These are phyloP conservation scores for Metschnikowia orientalis DNA, from an alignment of 805 yeast species.

Conservation along the genomic window DNA sequence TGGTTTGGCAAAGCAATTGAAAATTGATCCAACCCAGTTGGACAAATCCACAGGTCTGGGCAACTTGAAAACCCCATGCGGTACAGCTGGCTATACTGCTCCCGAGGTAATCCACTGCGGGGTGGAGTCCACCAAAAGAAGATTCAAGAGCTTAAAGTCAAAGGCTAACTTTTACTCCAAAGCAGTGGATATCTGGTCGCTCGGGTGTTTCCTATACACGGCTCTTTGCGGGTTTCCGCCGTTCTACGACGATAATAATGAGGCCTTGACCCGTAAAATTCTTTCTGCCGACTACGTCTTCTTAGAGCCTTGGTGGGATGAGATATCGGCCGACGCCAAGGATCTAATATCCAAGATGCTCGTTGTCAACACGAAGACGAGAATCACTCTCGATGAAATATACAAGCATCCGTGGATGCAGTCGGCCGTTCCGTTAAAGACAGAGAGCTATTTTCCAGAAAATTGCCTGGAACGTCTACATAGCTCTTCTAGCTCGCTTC, in stretches of 20 bases:
- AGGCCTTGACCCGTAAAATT: constrained; percentile 68
- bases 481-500: not conserved
- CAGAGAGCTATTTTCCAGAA: constrained; percentile 17
- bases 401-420: constrained; percentile 73
- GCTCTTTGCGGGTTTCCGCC: constrained; percentile 97
- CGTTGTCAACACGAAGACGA: constrained; percentile 63
- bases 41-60: constrained; percentile 8
- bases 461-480: not conserved
- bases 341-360: constrained; percentile 61
- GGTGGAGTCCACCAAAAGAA: constrained; percentile 54
- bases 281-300: constrained; percentile 77
- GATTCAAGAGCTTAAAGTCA: constrained; percentile 14
- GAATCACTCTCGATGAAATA: constrained; percentile 71
- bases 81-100: constrained; percentile 97
- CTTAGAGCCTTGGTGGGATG: constrained; percentile 87
- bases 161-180: constrained; percentile 55
- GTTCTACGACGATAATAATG: constrained; percentile 81
- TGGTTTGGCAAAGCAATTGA: constrained; percentile 87
- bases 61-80: constrained; percentile 95
- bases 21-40: constrained; percentile 46
- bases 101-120: constrained; percentile 82
- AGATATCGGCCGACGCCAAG: constrained; percentile 64
- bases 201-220: constrained; percentile 94
- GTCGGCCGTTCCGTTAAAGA: constrained; percentile 11
- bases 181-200: constrained; percentile 98